A percentile compares a stretch with the other conserved stretches of the same genome.
Evolutionary conservation across 2,329 filamentous ascomycete genomes (phyloP).

Genomic region (Talaromyces albobiverticillius): DNA sequence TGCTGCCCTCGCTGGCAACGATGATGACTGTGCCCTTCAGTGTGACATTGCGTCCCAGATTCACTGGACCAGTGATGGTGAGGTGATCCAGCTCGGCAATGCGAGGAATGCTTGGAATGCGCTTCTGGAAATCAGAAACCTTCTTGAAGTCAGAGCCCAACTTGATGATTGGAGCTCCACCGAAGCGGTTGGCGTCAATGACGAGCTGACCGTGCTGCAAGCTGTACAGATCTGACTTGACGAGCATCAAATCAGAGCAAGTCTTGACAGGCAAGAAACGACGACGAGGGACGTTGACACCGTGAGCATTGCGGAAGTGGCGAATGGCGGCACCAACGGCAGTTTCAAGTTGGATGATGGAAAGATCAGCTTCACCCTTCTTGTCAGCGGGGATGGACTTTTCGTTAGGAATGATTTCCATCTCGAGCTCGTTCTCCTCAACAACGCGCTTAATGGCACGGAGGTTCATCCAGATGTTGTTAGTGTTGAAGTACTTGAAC

Average conservation of each 20-base stretch:
- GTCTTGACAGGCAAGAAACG: conserved; percentile 99
- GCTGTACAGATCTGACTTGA: conserved; percentile 99
- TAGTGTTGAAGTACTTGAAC: conserved; percentile 99
- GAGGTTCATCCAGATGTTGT: conserved; percentile 99
- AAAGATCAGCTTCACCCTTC: conserved; percentile 98
- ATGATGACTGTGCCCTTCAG: conserved; percentile 98
- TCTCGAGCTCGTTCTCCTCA: conserved; percentile 95
- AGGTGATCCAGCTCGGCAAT: conserved; percentile 65
- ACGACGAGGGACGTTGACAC: conserved; percentile 95
- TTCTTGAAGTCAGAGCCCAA: conserved; percentile 99
- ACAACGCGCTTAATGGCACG: conserved; percentile 97
- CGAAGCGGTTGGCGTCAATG: conserved; percentile 95
- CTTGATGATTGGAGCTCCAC: conserved; percentile 97
- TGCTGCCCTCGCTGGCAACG: conserved; percentile 94
- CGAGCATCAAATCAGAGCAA: conserved; percentile 97
- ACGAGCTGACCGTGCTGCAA: conserved; percentile 97
- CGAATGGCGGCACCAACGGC: conserved; percentile 97
- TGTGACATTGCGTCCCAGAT: conserved; percentile 90
- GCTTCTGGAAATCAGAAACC: conserved; percentile 71
- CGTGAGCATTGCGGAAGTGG: conserved; percentile 97
- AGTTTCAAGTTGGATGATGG: conserved; percentile 96
- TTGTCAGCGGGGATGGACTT: conserved; percentile 98
- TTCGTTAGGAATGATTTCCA: conserved; percentile 99
- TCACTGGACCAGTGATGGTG: conserved; percentile 96
- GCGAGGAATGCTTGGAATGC: conserved; percentile 49